A percentile compares a stretch with the other conserved stretches of the same genome.
phyloP scores from a whole-genome alignment of 768 basidiomycete genomes.

The Mycena galopus region DNA sequence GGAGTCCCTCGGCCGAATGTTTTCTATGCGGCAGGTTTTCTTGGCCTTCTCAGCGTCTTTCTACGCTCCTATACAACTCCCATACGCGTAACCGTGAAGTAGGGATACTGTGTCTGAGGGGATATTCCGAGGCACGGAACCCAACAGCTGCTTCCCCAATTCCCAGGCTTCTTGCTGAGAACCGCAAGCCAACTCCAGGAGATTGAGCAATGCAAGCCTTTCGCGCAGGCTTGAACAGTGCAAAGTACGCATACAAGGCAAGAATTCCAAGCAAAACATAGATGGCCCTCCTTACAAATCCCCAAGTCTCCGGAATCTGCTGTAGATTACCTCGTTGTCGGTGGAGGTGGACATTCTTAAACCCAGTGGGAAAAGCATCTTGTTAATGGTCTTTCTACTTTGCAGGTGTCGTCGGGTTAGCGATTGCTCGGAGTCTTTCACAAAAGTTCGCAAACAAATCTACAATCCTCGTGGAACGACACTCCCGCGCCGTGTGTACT shows the following conservation, averaged over 20 bases:
- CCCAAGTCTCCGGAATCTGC: constrained; percentile 72
- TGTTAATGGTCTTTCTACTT: neutral
- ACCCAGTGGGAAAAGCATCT: neutral
- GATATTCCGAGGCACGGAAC: no score
- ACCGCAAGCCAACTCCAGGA: no score
- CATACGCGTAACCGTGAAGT: no score
- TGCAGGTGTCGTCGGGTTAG: constrained; percentile 87
- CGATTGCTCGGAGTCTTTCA: constrained; percentile 82
- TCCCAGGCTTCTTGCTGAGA: no score
- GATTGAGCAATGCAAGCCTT: constrained; percentile 10
- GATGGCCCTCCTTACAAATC: neutral
- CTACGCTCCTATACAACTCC: no score
- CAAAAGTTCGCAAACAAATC: constrained; percentile 72
- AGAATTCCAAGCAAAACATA: neutral
- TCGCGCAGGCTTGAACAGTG: constrained; percentile 31
- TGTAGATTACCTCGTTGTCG: constrained; percentile 90
- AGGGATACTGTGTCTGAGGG: no score
- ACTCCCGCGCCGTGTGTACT: constrained; percentile 56
- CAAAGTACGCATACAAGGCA: constrained; percentile 32
- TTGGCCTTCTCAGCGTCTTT: no score
- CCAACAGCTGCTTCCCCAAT: no score
- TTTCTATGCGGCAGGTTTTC: no score
- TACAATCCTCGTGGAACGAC: constrained; percentile 87
- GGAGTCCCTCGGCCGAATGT: no score
- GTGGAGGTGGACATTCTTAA: constrained; percentile 74